phyloP scores from a whole-genome alignment of 768 basidiomycete species.

The Collybia nuda region DNA sequence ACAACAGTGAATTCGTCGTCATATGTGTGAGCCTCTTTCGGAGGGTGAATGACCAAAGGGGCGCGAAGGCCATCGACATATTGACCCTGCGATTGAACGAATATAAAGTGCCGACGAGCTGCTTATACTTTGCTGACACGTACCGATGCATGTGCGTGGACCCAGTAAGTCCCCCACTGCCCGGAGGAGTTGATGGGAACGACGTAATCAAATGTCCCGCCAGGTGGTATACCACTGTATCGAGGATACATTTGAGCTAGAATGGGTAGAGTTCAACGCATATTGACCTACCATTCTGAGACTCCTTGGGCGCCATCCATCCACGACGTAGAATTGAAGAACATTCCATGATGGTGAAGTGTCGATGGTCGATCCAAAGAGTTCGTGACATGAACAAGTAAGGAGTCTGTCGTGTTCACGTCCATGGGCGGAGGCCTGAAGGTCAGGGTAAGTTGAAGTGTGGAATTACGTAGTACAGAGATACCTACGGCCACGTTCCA shows the following conservation, averaged over 20 bases:
- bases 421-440: constrained; percentile 79
- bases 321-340: constrained; percentile 85
- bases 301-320: constrained; percentile 86
- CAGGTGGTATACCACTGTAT: constrained; percentile 74
- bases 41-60: constrained; percentile 76
- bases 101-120: not conserved
- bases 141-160: constrained; percentile 65
- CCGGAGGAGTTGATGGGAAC: constrained; percentile 67
- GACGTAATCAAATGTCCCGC: constrained; percentile 68
- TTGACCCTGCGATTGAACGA: constrained; percentile 57
- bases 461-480: not conserved
- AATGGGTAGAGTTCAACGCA: not conserved
- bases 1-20: constrained; percentile 90
- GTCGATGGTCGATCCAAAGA: constrained; percentile 64
- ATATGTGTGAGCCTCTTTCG: constrained; percentile 66
- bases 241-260: not conserved
- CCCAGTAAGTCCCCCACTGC: constrained; percentile 84
- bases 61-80: constrained; percentile 94
- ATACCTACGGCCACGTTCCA: constrained; percentile 87
- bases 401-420: constrained; percentile 66
- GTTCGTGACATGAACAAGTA: constrained; percentile 79
- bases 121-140: constrained; percentile 12
- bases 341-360: constrained; percentile 95
- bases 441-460: not conserved
- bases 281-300: constrained; percentile 70